Conservation (phyloP, 257 asterid genomes). For the Fraxinus anomala region DNA sequence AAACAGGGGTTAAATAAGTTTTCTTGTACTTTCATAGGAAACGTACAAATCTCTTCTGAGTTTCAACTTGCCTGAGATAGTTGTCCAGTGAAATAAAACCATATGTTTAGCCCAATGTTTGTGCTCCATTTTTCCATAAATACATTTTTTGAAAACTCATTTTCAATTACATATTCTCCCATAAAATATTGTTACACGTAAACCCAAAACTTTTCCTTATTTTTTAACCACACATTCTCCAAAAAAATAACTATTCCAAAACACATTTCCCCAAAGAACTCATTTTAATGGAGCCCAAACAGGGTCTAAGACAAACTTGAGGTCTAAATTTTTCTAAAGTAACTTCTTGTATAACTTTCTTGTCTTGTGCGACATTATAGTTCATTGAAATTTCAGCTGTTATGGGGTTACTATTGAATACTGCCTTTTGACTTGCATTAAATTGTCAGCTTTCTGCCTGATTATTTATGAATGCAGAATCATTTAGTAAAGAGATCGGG, state of each 20-base stretch:
- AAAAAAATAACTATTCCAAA: too few relatives aligned
- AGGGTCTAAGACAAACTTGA: not conserved
- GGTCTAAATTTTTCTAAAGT: not conserved
- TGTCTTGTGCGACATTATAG: not conserved
- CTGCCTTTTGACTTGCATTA: conserved; percentile 18
- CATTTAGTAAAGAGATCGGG: conserved; percentile 71
- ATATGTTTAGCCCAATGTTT: not conserved
- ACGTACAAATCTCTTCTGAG: not conserved
- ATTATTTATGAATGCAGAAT: conserved; percentile 54
- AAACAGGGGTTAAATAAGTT: not conserved
- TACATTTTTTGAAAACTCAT: too few relatives aligned
- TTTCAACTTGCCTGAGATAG: not conserved
- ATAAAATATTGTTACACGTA: too few relatives aligned
- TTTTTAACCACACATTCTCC: too few relatives aligned
- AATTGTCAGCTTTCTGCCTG: conserved; percentile 6
- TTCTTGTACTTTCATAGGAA: not conserved
- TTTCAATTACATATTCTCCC: too few relatives aligned
- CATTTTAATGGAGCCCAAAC: too few relatives aligned
- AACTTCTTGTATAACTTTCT: not conserved
- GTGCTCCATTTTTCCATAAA: too few relatives aligned
- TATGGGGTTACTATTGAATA: not conserved
- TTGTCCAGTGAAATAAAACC: not conserved
- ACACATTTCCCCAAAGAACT: too few relatives aligned
- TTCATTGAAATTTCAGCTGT: conserved; percentile 5
- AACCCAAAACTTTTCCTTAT: too few relatives aligned